Conservation (phyloP, 2,329 filamentous ascomycete species). For the Nannizzia gypsea region DNA sequence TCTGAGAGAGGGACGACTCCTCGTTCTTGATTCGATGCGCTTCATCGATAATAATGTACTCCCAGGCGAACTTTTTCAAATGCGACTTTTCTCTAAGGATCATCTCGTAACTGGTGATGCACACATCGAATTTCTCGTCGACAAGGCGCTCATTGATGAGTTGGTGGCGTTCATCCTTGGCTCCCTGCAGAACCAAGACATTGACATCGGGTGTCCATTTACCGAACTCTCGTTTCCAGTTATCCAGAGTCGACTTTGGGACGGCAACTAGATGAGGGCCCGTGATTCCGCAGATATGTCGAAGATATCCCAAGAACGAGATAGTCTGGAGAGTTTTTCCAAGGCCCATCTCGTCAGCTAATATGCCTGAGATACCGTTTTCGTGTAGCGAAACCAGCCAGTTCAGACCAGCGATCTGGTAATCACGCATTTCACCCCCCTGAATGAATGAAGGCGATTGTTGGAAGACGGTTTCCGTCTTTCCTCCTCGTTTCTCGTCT, state of each 20-base stretch:
- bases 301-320: slow-evolving; percentile 85
- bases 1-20: slow-evolving; percentile 89
- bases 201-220: slow-evolving; percentile 95
- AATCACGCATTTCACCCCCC: slow-evolving; percentile 81
- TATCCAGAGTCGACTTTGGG: slow-evolving; percentile 94
- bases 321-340: slow-evolving; percentile 98
- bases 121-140: slow-evolving; percentile 93
- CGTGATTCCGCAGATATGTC: slow-evolving; percentile 77
- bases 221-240: slow-evolving; percentile 91
- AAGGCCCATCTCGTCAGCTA: slow-evolving; percentile 97
- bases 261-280: slow-evolving; percentile 87
- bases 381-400: slow-evolving; percentile 97
- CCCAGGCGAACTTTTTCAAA: slow-evolving; percentile 96
- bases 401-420: slow-evolving; percentile 89
- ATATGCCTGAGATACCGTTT: slow-evolving; percentile 95
- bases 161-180: slow-evolving; percentile 80
- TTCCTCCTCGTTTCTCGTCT: slow-evolving; percentile 79
- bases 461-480: slow-evolving; percentile 80
- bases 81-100: slow-evolving; percentile 89
- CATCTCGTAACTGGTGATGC: slow-evolving; percentile 98
- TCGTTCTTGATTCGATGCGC: slow-evolving; percentile 99
- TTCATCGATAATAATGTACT: slow-evolving; percentile 99
- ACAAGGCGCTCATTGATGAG: slow-evolving; percentile 86
- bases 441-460: slow-evolving; percentile 87
- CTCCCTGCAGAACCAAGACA: slow-evolving; percentile 83